Conservation (phyloP, 192 early-diverging fungal genomes). For the Helicostylum pulchrum region DNA sequence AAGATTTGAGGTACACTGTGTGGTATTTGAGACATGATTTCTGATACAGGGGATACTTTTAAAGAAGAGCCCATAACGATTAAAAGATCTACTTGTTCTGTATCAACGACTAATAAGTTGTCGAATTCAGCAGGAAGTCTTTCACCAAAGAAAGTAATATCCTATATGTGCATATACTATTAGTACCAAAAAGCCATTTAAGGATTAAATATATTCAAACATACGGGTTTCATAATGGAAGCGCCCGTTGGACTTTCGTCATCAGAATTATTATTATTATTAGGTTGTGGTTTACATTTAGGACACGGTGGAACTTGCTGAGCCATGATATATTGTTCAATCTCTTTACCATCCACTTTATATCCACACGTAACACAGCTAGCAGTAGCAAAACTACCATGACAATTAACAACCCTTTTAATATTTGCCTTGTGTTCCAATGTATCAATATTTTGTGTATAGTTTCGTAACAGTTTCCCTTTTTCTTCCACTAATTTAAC, state of each 20-base stretch:
- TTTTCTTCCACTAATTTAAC: conserved; percentile 84
- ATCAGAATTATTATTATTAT: conserved; percentile 37
- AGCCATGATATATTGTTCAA: conserved; percentile 76
- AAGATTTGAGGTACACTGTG: conserved; percentile 82
- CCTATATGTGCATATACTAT: conserved; percentile 26
- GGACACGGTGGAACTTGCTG: conserved; percentile 76
- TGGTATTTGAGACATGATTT: conserved; percentile 84
- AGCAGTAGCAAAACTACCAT: conserved; percentile 93
- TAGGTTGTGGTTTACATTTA: conserved; percentile 42
- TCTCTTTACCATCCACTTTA: conserved; percentile 70
- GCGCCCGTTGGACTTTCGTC: conserved; percentile 24
- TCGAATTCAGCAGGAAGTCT: conserved; percentile 83
- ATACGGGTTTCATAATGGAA: conserved; percentile 81
- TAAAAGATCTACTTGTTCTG: conserved; percentile 77
- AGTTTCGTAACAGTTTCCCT: conserved; percentile 86
- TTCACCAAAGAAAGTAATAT: conserved; percentile 98
- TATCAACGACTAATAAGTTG: conserved; percentile 64
- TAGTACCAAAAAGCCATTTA: background rate
- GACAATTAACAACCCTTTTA: conserved; percentile 78
- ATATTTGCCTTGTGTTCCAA: conserved; percentile 88
- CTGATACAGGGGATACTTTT: conserved; percentile 91
- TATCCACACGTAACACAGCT: conserved; percentile 84
- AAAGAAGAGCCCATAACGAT: conserved; percentile 96
- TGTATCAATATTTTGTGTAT: conserved; percentile 98
- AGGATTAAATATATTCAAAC: background rate